phyloP scores from a whole-genome alignment of 306 rosid species.

The Erythrophleum fordii region DNA sequence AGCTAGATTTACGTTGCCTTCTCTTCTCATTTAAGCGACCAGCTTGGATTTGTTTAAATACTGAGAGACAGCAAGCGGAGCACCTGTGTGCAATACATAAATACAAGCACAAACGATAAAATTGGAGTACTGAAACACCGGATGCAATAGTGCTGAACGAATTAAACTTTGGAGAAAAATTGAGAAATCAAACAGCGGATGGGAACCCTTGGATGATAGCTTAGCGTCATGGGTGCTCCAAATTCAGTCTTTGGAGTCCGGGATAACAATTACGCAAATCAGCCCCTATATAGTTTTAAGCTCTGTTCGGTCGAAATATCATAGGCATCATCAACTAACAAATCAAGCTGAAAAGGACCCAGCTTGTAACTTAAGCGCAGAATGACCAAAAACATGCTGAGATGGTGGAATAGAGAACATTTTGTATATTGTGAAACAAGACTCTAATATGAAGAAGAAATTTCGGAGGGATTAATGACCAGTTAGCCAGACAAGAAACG shows the following conservation, averaged over 20 bases:
- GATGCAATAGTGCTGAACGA: neutral
- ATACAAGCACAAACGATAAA: neutral
- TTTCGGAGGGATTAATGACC: neutral
- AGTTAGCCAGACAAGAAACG: neutral
- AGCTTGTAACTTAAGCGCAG: neutral
- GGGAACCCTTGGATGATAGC: conserved; percentile 2
- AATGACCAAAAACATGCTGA: neutral
- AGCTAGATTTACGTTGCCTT: conserved; percentile 31
- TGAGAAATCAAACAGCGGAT: neutral
- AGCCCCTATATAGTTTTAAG: neutral
- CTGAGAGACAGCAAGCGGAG: neutral
- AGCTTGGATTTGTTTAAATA: neutral
- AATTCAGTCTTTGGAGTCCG: neutral
- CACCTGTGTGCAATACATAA: neutral
- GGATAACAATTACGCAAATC: neutral
- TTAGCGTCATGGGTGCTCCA: neutral
- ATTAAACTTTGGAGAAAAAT: neutral
- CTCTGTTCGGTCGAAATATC: neutral
- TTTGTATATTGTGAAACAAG: neutral
- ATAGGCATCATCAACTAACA: neutral
- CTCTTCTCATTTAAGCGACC: conserved; percentile 36
- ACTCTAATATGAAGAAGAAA: neutral
- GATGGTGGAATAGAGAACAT: neutral
- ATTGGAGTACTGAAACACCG: neutral
- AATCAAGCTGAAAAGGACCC: neutral